phyloP scores from a whole-genome alignment of 306 rosid species.

The Sicyos baderoa region DNA sequence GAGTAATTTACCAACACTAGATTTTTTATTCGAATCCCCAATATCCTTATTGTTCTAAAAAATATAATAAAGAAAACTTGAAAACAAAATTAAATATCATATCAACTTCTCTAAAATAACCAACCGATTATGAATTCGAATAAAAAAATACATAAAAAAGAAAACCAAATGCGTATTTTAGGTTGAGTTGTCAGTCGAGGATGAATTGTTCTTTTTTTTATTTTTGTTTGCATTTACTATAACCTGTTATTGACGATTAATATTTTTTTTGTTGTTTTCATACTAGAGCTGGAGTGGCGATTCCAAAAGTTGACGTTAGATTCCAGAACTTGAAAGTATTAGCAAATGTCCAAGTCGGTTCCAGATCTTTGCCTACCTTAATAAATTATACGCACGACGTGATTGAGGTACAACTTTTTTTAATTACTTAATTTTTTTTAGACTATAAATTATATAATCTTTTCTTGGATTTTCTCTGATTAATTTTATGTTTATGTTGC shows the following conservation, averaged over 20 bases:
- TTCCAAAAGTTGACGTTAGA: conserved; percentile 57
- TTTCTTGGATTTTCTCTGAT: background rate
- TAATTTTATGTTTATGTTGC: conserved; percentile 16
- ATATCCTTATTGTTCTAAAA: too few species aligned
- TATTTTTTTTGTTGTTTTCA: background rate
- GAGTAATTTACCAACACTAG: too few species aligned
- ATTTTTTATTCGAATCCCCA: too few species aligned
- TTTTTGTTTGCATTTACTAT: background rate
- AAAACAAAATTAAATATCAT: too few species aligned
- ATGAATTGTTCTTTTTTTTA: background rate
- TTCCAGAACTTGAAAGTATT: conserved; percentile 43
- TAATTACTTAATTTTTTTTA: background rate
- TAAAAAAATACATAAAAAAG: too few species aligned
- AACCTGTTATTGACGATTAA: too few species aligned
- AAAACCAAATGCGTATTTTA: too few species aligned
- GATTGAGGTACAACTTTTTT: conserved; percentile 38
- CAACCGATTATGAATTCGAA: too few species aligned
- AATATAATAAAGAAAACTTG: too few species aligned
- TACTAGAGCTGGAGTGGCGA: conserved; percentile 53
- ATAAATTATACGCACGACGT: conserved; percentile 32
- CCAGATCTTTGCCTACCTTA: conserved; percentile 71
- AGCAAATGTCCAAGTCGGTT: conserved; percentile 58
- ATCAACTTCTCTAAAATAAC: too few species aligned
- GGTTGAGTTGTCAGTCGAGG: too few species aligned
- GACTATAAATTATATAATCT: background rate